Evolutionary conservation across 202 grass and related monocot genomes (phyloP).

Genomic region (Eragrostis tef): DNA sequence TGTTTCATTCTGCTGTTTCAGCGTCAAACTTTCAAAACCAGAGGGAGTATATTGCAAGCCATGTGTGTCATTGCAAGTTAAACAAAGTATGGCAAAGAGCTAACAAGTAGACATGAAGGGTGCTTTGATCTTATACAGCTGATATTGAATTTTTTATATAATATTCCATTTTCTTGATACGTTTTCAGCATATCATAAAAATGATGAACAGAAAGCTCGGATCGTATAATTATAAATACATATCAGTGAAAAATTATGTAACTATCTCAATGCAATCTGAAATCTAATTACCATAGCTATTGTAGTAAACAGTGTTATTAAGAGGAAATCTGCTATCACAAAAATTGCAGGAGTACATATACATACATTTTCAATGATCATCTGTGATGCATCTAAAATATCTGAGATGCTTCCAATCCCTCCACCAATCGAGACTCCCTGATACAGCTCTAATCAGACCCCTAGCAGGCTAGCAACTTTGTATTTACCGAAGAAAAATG

Average conservation of each 20-base stretch:
- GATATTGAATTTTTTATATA: too few species aligned
- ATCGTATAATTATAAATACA: background rate
- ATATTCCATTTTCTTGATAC: background rate
- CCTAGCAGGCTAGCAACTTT: background rate
- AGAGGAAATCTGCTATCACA: background rate
- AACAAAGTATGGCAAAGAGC: background rate
- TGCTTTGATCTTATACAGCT: too few species aligned
- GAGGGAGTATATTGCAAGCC: background rate
- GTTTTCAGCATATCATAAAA: background rate
- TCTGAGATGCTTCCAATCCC: constrained; percentile 91
- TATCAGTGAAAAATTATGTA: constrained; percentile 7
- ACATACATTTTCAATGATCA: constrained; percentile 83
- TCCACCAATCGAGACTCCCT: constrained; percentile 91
- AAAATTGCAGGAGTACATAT: background rate
- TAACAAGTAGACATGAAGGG: background rate
- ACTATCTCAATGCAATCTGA: background rate
- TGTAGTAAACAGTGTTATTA: background rate
- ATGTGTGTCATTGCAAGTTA: background rate
- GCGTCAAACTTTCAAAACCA: too few species aligned
- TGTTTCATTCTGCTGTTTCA: too few species aligned
- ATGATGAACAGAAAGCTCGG: background rate
- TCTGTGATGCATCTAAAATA: constrained; percentile 78
- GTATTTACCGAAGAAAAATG: background rate
- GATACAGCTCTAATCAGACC: constrained; percentile 45
- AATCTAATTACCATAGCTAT: constrained; percentile 6